These are phyloP conservation scores for Apostasia ramifera DNA, from an alignment of 106 monocot genomes.

Conservation along the genomic window DNA sequence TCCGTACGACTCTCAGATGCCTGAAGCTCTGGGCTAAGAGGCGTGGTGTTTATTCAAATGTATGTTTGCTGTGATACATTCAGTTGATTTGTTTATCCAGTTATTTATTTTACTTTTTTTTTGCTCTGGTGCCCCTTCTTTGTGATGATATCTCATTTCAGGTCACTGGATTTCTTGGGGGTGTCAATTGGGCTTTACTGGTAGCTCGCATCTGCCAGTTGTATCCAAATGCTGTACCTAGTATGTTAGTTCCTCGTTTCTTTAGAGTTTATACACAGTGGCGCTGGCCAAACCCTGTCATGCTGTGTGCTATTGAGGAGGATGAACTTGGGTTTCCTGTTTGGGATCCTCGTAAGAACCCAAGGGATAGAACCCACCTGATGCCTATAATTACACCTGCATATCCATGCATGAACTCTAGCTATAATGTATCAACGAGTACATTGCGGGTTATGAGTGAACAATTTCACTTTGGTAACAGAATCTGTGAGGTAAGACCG, in stretches of 20 bases:
- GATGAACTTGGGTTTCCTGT: constrained; percentile 88
- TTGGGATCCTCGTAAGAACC: constrained; percentile 95
- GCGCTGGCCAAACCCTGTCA: constrained; percentile 99
- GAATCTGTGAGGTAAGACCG: constrained; percentile 64
- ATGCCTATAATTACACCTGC: constrained; percentile 99
- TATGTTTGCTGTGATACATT: constrained; percentile 20
- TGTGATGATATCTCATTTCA: constrained; percentile 13
- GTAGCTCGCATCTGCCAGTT: constrained; percentile 92
- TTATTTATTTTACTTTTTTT: neutral
- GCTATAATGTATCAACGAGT: constrained; percentile 95
- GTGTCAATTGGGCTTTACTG: constrained; percentile 91
- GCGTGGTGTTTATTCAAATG: constrained; percentile 99
- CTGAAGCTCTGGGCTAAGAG: constrained; percentile 94
- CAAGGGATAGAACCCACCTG: constrained; percentile 77
- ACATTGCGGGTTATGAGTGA: constrained; percentile 92
- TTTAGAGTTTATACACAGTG: constrained; percentile 97
- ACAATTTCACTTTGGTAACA: constrained; percentile 80
- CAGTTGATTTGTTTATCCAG: neutral
- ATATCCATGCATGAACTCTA: constrained; percentile 99
- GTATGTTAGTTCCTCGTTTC: constrained; percentile 91
- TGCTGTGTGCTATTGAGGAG: constrained; percentile 84
- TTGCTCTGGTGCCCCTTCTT: neutral
- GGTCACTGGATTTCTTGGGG: constrained; percentile 99
- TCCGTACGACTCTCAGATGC: constrained; percentile 76
- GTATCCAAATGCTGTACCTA: constrained; percentile 91